A percentile compares a stretch with the other conserved stretches of the same genome.
These are phyloP conservation scores for Monosporascus sp. DNA, from an alignment of 2,329 filamentous ascomycete species.

Conservation along the genomic window DNA sequence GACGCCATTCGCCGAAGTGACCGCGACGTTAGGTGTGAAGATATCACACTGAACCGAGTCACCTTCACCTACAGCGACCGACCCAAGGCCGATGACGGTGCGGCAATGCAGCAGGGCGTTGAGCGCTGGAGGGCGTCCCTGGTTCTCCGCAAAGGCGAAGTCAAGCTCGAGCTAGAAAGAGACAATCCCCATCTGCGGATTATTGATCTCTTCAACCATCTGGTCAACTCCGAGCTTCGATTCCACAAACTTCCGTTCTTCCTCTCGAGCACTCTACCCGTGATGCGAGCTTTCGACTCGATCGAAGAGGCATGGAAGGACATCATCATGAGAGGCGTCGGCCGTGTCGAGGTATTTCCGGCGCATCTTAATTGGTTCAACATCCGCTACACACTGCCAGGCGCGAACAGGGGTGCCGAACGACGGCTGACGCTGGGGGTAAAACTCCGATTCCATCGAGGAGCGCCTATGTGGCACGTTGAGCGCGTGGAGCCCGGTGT, in stretches of 20 bases:
- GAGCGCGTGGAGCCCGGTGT: conserved; percentile 27
- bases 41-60: conserved; percentile 57
- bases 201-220: conserved; percentile 52
- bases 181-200: conserved; percentile 65
- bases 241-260: conserved; percentile 49
- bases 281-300: conserved; percentile 55
- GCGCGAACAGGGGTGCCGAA: conserved; percentile 17
- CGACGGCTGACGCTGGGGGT: conserved; percentile 46
- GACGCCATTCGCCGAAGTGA: conserved; percentile 55
- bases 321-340: conserved; percentile 36
- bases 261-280: conserved; percentile 56
- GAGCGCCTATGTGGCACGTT: conserved; percentile 47
- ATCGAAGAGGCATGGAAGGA: conserved; percentile 52
- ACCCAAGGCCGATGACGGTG: conserved; percentile 14
- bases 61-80: conserved; percentile 60
- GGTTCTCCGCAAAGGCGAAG: conserved; percentile 47
- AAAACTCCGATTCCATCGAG: conserved; percentile 42
- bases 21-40: conserved; percentile 50
- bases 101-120: conserved; percentile 6
- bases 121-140: conserved; percentile 50
- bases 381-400: conserved; percentile 45
- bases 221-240: conserved; percentile 31
- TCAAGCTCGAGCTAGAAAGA: conserved; percentile 54
- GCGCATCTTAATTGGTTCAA: conserved; percentile 52
- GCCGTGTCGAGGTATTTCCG: conserved; percentile 45